phyloP scores from a whole-genome alignment of 768 basidiomycete genomes.

The Tephrocybe sp. region DNA sequence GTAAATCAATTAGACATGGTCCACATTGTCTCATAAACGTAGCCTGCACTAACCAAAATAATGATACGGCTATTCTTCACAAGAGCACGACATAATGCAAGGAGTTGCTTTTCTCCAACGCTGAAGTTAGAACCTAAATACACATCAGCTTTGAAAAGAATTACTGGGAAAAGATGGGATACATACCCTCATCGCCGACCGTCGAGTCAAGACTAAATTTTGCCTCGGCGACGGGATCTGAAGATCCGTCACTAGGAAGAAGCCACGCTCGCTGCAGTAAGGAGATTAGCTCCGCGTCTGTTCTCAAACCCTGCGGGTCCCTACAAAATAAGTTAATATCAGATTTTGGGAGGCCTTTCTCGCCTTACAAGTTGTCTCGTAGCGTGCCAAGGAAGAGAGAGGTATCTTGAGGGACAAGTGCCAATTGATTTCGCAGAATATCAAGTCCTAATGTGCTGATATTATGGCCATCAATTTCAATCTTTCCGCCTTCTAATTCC shows the following conservation, averaged over 20 bases:
- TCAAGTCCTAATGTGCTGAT: conserved; percentile 51
- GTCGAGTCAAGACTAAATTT: background rate
- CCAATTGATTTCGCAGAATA: conserved; percentile 50
- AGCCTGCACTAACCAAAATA: background rate
- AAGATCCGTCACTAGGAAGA: conserved; percentile 43
- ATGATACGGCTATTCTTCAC: background rate
- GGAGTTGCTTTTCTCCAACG: background rate
- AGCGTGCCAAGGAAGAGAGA: conserved; percentile 45
- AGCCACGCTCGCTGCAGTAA: conserved; percentile 61
- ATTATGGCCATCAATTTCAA: conserved; percentile 57
- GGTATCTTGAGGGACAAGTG: conserved; percentile 67
- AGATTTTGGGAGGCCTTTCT: background rate
- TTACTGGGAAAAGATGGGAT: background rate
- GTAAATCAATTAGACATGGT: background rate
- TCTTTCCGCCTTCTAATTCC: conserved; percentile 53
- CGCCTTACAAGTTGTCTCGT: conserved; percentile 38
- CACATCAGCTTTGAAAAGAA: too few species aligned
- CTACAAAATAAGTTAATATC: conserved; percentile 14
- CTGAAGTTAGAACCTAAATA: background rate
- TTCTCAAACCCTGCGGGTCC: conserved; percentile 50
- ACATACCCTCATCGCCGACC: background rate
- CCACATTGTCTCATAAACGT: background rate
- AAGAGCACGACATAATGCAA: background rate
- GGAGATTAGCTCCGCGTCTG: conserved; percentile 61
- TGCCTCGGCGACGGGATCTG: background rate